Base-by-base conservation (phyloP, 2,329 filamentous ascomycete genomes). In the Talaromyces pinophilus region DNA sequence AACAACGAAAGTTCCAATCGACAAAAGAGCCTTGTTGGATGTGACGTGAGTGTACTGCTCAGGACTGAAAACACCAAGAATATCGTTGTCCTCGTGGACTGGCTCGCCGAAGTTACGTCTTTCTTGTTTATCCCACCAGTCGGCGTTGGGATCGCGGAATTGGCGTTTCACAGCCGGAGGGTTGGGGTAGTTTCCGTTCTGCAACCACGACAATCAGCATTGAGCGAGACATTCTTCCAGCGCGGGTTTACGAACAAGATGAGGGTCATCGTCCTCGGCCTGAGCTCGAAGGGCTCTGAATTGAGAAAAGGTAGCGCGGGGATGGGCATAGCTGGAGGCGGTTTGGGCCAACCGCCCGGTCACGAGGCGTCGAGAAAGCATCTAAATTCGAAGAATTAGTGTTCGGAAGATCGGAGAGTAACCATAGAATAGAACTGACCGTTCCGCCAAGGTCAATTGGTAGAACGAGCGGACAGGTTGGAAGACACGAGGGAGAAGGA, bases 91-190 rank as follows among this genome's bases (percentile, higher is more conserved):
- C 81, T 99, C 96, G 80, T 99, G 94, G 62, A 96, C 88, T 13
- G 94, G 92, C 81, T 99, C 96, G 80, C 93, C 93, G 78, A 92
- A 98, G 85, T 99, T 98, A 75, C 95, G 88, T 78, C 93, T 90
- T 81, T 98, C 95, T 82, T 99, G 95, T 80, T 93, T 91, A 82
- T 99, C 94, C 92, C 93, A 98, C 92, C 93, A 99, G 77, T 92
- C 89, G 76, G 81, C 94, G 78, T 98, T 87, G 42, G 96, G 95
- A 80, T 98, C 95, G 78, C 95, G 92, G 82, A 92, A 91, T 79
- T 93, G 90, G 72, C 94, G 91, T 85, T 97, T 97, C 80, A 94
- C 83, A 64, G 85, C 73, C 54, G 81, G 81, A 70, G 82, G 82
- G 70, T 83, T 83, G 68, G 79, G 76, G 70, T 83, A 84, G 71